Base-by-base conservation (phyloP, 192 early-diverging fungal genomes). In the Mortierella alpina region DNA sequence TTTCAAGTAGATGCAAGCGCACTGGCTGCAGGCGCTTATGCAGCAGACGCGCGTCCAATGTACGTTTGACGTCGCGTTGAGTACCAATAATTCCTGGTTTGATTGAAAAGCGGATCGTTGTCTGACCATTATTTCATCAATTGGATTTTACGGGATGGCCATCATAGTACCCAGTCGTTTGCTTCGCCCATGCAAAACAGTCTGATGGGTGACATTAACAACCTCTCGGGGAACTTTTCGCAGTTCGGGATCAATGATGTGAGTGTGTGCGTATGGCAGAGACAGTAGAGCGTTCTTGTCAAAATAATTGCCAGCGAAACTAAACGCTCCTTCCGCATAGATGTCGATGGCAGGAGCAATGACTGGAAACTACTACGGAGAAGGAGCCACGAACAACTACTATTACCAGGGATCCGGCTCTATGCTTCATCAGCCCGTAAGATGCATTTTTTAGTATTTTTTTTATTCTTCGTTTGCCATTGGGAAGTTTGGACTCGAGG, bases 371-470 rank as follows among this genome's bases (percentile, higher is more conserved):
- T 78, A 78, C 47, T 78, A 78, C 61, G 75, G 68, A 7, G 69
- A 80, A 31, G 70, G 70, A 17, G 59, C 70, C 0, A 55, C 68
- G 42, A 72, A 67, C 52, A 70, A 59, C 20, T 80, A 80, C 15
- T 80, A 80, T 50, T 80, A 72, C 18, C 70, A 68, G 68, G 77
- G 70, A 62, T 65, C 68, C 5, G 65, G 70, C 10, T 53, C 77
- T 0, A 72, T 80, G 77, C 53, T 80, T n/a, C 76, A 79, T 13
- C 77, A 80, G 22, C 77, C 77, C 44, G 77, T 80, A 72, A 72
- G 68, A 5, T 12, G n/a, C 17, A 51, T 6, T 50, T n/a, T 7
- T 55, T n/a, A n/a, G n/a, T n/a, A n/a, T n/a, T 22, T 57, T 51
- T 1, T 57, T 22, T 2, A 11, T 57, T 57, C 55, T 57, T 57